Percentiles rank a stretch among this genome's conserved stretches.
Conservation (phyloP, 106 monocot species). For the Dendrobium huoshanense region DNA sequence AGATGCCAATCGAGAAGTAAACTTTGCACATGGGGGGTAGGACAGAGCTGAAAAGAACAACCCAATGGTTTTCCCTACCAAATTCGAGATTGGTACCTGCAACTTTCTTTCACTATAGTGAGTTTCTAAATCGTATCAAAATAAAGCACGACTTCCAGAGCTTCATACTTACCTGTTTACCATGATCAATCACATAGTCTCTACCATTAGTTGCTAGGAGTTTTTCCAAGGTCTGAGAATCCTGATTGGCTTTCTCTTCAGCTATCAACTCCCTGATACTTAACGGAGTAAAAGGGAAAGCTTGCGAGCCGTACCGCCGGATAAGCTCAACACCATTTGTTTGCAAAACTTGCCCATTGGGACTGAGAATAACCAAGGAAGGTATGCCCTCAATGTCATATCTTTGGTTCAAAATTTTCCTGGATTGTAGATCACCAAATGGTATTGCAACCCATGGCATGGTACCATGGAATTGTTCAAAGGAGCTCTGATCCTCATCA, state of each 20-base stretch:
- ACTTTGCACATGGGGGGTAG: slow-evolving; percentile 43
- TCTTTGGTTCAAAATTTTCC: slow-evolving; percentile 24
- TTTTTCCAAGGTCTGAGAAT: slow-evolving; percentile 47
- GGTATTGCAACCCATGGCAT: slow-evolving; percentile 61
- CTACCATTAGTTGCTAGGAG: slow-evolving; percentile 27
- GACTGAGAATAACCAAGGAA: slow-evolving; percentile 29
- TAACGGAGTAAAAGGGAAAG: slow-evolving; percentile 33
- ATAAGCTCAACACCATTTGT: slow-evolving; percentile 34
- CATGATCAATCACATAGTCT: slow-evolving; percentile 27
- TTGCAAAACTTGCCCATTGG: slow-evolving; percentile 18
- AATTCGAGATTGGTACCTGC: slow-evolving; percentile 46
- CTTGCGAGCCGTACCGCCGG: slow-evolving; percentile 18
- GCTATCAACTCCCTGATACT: slow-evolving; percentile 37
- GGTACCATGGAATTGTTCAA: slow-evolving; percentile 34
- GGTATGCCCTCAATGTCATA: slow-evolving; percentile 52
- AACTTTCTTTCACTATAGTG: slow-evolving; percentile 10
- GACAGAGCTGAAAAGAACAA: slow-evolving; percentile 51
- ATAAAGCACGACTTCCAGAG: slow-evolving; percentile 1
- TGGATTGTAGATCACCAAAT: slow-evolving; percentile 27
- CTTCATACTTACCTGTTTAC: slow-evolving; percentile 22
- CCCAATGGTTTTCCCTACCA: slow-evolving; percentile 50
- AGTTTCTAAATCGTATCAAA: slow-evolving; percentile 4
- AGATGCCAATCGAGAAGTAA: slow-evolving; percentile 35
- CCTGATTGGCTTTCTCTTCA: slow-evolving; percentile 32
- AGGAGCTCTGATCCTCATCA: slow-evolving; percentile 41